Evolutionary conservation across 345 rosid species (phyloP).

Genomic region (Nasturtium officinale): DNA sequence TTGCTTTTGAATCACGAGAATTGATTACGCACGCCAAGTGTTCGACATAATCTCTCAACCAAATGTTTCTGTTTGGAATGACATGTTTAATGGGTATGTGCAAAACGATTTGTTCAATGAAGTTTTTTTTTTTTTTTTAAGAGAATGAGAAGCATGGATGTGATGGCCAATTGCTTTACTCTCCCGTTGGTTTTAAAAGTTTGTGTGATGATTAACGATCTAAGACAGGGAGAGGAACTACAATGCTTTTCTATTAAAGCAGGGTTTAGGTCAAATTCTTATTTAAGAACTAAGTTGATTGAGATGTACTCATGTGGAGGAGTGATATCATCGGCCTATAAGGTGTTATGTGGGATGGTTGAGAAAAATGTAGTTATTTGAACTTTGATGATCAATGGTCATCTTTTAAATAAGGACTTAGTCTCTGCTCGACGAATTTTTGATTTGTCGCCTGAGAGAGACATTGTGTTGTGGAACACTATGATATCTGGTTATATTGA

Average conservation of each 20-base stretch:
- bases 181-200: conserved; percentile 70
- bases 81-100: conserved; percentile 62
- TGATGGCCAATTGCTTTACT: conserved; percentile 70
- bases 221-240: conserved; percentile 63
- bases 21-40: conserved; percentile 58
- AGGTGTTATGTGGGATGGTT: conserved; percentile 66
- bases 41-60: conserved; percentile 66
- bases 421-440: conserved; percentile 63
- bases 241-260: conserved; percentile 64
- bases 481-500: conserved; percentile 74
- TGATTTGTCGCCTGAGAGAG: conserved; percentile 73
- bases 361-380: conserved; percentile 78
- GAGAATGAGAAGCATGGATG: conserved; percentile 53
- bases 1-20: conserved; percentile 35
- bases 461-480: conserved; percentile 75
- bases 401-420: conserved; percentile 54
- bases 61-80: conserved; percentile 59
- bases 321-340: conserved; percentile 50
- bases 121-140: conserved; percentile 50
- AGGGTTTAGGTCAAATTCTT: conserved; percentile 59
- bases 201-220: conserved; percentile 52
- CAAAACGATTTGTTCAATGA: conserved; percentile 44
- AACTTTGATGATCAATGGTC: conserved; percentile 70
- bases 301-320: conserved; percentile 67
- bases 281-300: conserved; percentile 64